phyloP scores from a whole-genome alignment of 768 basidiomycete species.

The Tricholoma terreum region DNA sequence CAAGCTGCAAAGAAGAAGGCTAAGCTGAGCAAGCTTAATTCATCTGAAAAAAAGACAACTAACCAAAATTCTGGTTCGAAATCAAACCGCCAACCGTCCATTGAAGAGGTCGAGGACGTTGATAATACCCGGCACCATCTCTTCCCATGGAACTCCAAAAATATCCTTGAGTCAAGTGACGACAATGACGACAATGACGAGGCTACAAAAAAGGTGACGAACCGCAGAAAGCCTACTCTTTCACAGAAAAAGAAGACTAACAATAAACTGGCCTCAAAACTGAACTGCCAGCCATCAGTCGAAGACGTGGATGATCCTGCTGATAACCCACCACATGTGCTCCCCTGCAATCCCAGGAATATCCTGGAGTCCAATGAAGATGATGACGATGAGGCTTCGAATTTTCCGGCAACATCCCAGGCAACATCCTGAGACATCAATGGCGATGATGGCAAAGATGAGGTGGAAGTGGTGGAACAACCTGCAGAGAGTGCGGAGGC shows the following conservation, averaged over 20 bases:
- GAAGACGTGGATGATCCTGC: neutral
- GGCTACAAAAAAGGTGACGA: neutral
- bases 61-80: neutral
- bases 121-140: neutral
- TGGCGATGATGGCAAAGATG: constrained; percentile 1
- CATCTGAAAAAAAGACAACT: neutral
- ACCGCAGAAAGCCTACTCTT: neutral
- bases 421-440: neutral
- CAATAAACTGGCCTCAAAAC: neutral
- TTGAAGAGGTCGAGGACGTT: neutral
- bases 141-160: neutral
- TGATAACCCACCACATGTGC: neutral
- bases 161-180: neutral
- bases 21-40: neutral
- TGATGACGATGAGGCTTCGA: neutral
- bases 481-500: neutral
- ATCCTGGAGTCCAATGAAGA: neutral
- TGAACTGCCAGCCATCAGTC: neutral
- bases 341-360: neutral
- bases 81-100: neutral
- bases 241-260: neutral
- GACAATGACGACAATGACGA: neutral
- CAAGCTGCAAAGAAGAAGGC: constrained; percentile 1
- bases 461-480: constrained; percentile 2
- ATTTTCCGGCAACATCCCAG: neutral